Evolutionary conservation across 108 stramenopile species (phyloP).

Genomic region (Fragilaria radians): DNA sequence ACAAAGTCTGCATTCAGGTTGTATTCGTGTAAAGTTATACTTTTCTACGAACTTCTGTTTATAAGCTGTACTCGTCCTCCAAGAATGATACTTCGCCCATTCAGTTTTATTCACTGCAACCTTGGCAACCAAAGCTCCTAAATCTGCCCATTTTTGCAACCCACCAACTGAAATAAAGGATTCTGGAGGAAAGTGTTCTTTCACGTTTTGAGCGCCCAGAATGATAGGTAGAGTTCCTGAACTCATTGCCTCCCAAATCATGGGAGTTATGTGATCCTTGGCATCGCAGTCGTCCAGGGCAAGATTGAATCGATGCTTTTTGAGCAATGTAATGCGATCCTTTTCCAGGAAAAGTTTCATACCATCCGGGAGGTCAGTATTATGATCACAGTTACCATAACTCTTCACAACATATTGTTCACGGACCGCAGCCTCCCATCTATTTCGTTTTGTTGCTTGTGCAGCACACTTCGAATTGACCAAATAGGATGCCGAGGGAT

Average conservation of each 20-base stretch:
- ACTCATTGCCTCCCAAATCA: conserved; percentile 51
- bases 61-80: conserved; percentile 38
- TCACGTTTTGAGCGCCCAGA: conserved; percentile 56
- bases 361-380: conserved; percentile 28
- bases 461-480: conserved; percentile 19
- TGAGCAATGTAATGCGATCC: conserved; percentile 33
- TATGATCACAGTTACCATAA: conserved; percentile 35
- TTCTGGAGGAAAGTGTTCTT: conserved; percentile 35
- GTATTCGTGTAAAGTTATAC: conserved; percentile 31
- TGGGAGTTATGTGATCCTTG: conserved; percentile 67
- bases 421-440: conserved; percentile 23
- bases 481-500: conserved; percentile 27
- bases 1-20: conserved; percentile 46
- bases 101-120: conserved; percentile 35
- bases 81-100: conserved; percentile 62
- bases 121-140: conserved; percentile 29
- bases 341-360: conserved; percentile 16
- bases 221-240: conserved; percentile 64
- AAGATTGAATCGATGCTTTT: conserved; percentile 52
- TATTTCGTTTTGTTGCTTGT: conserved; percentile 15
- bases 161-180: conserved; percentile 39
- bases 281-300: conserved; percentile 44
- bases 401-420: conserved; percentile 15
- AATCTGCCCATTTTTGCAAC: conserved; percentile 29
- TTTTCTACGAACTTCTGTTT: conserved; percentile 26